Evolutionary conservation across 148 eudicot species (phyloP).

Genomic region (Camellia japonica): DNA sequence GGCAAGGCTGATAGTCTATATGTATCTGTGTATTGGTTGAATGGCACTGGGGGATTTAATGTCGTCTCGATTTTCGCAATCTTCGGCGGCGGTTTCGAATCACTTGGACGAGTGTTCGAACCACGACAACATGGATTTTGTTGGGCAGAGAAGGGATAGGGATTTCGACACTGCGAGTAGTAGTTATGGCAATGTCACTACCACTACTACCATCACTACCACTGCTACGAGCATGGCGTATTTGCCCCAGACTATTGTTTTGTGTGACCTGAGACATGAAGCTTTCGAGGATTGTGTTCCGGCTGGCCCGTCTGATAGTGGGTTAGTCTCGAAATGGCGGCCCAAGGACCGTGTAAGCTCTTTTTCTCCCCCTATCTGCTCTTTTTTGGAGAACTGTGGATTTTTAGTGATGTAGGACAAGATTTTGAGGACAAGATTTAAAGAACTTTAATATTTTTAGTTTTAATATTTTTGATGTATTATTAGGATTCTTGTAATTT

Average conservation of each 20-base stretch:
- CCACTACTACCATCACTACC: background rate
- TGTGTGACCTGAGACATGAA: constrained; percentile 82
- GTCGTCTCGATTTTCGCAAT: constrained; percentile 67
- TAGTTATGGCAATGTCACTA: constrained; percentile 27
- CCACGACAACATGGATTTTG: constrained; percentile 26
- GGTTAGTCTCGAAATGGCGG: constrained; percentile 85
- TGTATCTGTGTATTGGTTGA: constrained; percentile 23
- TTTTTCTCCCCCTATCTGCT: background rate
- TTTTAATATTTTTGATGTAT: no score
- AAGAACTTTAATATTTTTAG: no score
- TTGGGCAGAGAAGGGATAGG: constrained; percentile 15
- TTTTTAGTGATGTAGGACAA: no score
- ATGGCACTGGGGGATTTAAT: constrained; percentile 96
- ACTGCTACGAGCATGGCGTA: constrained; percentile 65
- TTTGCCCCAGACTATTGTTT: constrained; percentile 68
- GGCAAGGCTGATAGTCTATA: constrained; percentile 17
- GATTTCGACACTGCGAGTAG: constrained; percentile 48
- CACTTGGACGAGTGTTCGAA: constrained; percentile 43
- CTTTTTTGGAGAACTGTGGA: background rate
- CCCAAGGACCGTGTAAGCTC: constrained; percentile 70
- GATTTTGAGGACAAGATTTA: no score
- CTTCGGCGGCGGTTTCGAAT: constrained; percentile 45
- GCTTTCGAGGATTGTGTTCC: constrained; percentile 63
- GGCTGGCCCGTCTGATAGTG: constrained; percentile 68
- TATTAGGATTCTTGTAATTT: no score